Base-by-base conservation (phyloP, 345 rosid species). In the Hirschfeldia incana region DNA sequence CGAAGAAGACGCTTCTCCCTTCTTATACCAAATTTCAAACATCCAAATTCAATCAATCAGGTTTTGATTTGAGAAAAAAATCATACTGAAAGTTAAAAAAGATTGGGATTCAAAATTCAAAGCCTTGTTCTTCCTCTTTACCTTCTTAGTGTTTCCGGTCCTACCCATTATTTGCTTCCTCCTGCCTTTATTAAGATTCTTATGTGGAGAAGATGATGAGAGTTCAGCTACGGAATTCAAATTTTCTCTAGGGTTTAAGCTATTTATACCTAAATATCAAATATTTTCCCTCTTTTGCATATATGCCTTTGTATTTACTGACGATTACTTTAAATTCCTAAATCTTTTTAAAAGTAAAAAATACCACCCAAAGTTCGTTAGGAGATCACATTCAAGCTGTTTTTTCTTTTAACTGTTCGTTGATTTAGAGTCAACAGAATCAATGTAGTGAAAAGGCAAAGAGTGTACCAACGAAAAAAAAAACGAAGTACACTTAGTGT, bases 131-230 rank as follows among this genome's bases (percentile, higher is more conserved):
- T 46, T 46, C 55, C 55, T 13, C 55, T 46, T 46, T 2, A 6
- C 55, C 55, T 46, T 46, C 6, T 46, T 13, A 46, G 55, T 46
- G 55, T 46, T 46, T 13, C 5, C 16, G 82, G 80, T 83, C 66
- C 94, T 97, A 81, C 58, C 94, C 97, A 95, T 29, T 93, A 21
- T 78, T 72, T 80, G 37, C 11, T 1, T 58, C 7, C 12, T 39
- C 32, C 65, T 16, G 78, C 10, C 57, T 46, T 12, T 34, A 39
- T 5, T 21, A 55, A 17, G 30, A 6, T 29, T 61, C 17, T 61
- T 6, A 0, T 12, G 1, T 46, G 2, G 15, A 32, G 44, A 65
- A 30, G 46, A 65, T 12, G 72, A 75, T 55, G 71, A 55, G 49
- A 66, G 46, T 51, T 72, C 55, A 46, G 51, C 51, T 44, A 44